phyloP scores from a whole-genome alignment of 768 basidiomycete species.

The Mycena vulgaris region DNA sequence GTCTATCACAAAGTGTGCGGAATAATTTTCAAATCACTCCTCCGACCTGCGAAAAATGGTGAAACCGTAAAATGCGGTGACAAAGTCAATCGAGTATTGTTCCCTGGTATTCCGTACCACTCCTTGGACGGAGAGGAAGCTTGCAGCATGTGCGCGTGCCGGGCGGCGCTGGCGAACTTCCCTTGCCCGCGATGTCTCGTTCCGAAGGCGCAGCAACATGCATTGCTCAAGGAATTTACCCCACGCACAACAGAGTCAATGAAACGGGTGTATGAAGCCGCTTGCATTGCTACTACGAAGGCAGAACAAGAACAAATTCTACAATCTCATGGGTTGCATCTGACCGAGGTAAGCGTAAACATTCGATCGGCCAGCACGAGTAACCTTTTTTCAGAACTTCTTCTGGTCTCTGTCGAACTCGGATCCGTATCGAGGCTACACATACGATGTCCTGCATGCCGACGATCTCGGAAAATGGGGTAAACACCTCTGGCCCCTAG shows the following conservation, averaged over 20 bases:
- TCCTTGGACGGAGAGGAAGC: not conserved
- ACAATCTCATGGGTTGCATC: too few species aligned
- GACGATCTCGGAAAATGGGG: too few species aligned
- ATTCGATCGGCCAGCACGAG: too few species aligned
- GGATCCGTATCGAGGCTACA: too few species aligned
- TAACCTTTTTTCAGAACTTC: too few species aligned
- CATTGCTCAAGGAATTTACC: not conserved
- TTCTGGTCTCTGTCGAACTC: too few species aligned
- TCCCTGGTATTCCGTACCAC: not conserved
- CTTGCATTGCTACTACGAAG: not conserved
- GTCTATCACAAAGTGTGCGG: slow-evolving; percentile 6
- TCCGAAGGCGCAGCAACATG: not conserved
- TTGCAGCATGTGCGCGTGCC: not conserved
- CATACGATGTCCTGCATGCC: too few species aligned
- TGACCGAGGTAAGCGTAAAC: too few species aligned
- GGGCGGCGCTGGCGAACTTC: not conserved
- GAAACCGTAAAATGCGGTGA: not conserved
- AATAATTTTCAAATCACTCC: not conserved
- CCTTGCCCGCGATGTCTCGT: not conserved
- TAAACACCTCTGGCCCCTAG: too few species aligned
- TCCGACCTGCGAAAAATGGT: not conserved
- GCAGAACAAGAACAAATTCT: not conserved
- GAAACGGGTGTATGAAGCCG: not conserved
- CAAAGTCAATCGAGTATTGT: not conserved
- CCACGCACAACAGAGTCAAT: not conserved